Evolutionary conservation across 495 filamentous ascomycete species (phyloP), one percentile per base, ranked within the genome.

Genomic region (Penicillium pancosmium): DNA sequence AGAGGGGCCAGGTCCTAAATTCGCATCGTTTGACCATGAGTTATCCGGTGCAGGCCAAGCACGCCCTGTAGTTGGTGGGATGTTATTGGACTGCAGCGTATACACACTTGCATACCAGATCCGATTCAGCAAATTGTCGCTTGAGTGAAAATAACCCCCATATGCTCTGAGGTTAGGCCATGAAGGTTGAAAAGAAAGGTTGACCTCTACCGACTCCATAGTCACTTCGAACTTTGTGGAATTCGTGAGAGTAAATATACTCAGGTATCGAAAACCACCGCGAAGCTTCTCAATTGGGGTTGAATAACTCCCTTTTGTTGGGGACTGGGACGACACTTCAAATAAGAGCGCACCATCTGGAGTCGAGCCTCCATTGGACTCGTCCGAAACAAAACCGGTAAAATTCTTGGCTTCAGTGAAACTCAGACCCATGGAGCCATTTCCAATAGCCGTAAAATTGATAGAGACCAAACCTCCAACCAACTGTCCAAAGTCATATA

Each of bases 41-140:
- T 62, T 15, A 38, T 12, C 35, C 5, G 35, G 35, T 12, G 35
- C 35, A 11, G 35, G 35, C 35, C 35, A 38, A 15, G 10, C 40
- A 43, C 16, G 13, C 8, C 40, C 40, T 8, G 40, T 16, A 18
- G 11, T 43, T 16, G 40, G 40, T 0, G 82, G 81, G 52, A 82
- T 73, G 41, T 85, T 80, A 8, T 80, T 85, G 36, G 74, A 80
- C 7, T 86, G 71, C 65, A 86, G 83, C 0, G 85, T 88, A 60
- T 83, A 88, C 15, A 84, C 83, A 13, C 84, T 83, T n/a, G 84
- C 80, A 63, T 88, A 88, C 83, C 83, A 88, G 43, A 86, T 77
- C 12, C 77, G 67, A 55, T 88, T 86, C 35, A 88, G 70, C 25
- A 80, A 54, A 13, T 84, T 78, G 58, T 84, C 82, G 53, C 73